Percentiles rank a stretch among this genome's conserved stretches.
These are phyloP conservation scores for Buxus sempervirens DNA, from an alignment of 164 flowering plant genomes.

Conservation along the genomic window DNA sequence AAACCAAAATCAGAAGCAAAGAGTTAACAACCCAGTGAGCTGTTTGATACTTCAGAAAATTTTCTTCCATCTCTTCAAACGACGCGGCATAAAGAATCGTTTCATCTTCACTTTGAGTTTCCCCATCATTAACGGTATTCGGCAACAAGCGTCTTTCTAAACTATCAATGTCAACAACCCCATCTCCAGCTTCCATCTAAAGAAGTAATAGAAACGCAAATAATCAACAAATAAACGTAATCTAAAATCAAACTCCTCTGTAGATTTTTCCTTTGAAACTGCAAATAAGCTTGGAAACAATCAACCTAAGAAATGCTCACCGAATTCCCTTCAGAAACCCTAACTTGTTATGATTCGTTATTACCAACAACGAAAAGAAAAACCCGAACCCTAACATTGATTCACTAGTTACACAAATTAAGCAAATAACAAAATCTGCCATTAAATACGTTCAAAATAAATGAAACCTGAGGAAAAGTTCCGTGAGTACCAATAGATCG, in stretches of 20 bases:
- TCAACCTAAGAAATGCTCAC: neutral
- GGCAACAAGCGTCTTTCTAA: slow-evolving; percentile 53
- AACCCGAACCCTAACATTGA: neutral
- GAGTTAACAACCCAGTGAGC: slow-evolving; percentile 72
- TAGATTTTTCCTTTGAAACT: neutral
- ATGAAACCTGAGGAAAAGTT: neutral
- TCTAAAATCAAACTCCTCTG: neutral
- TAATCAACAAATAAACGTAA: neutral
- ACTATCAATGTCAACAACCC: slow-evolving; percentile 46
- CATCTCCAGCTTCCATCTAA: slow-evolving; percentile 46
- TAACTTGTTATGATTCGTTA: neutral
- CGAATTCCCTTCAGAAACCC: neutral
- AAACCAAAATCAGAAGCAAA: slow-evolving; percentile 60
- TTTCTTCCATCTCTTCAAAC: slow-evolving; percentile 62
- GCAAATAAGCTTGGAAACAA: neutral
- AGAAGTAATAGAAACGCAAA: neutral
- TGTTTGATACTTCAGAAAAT: slow-evolving; percentile 66
- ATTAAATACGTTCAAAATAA: neutral
- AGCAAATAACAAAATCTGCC: neutral
- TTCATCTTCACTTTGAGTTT: slow-evolving; percentile 29
- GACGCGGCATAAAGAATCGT: slow-evolving; percentile 55
- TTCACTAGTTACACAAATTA: too few relatives aligned
- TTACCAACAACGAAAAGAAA: neutral
- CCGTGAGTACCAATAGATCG: neutral
- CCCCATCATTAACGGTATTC: slow-evolving; percentile 7